Conservation (phyloP, 2,329 filamentous ascomycete genomes). For the Shiraia sp. region DNA sequence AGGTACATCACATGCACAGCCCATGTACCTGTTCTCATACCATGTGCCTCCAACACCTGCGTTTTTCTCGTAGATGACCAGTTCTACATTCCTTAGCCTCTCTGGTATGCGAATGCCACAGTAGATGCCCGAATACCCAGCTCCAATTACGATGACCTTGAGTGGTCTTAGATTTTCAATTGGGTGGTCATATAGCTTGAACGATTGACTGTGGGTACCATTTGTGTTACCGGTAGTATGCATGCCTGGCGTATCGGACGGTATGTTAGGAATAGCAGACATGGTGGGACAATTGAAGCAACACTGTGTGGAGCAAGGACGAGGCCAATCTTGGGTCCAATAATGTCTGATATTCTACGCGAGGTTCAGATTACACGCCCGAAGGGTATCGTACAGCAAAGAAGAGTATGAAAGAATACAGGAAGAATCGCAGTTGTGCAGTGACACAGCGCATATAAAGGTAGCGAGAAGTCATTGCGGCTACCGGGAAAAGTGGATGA, state of each 20-base stretch:
- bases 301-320: not conserved
- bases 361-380: constrained; percentile 6
- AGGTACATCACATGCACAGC: constrained; percentile 50
- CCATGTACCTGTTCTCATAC: constrained; percentile 46
- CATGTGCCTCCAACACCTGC: constrained; percentile 45
- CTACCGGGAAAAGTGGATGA: too few species aligned
- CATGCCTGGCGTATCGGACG: constrained; percentile 18
- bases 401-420: constrained; percentile 6
- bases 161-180: constrained; percentile 50
- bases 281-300: constrained; percentile 24
- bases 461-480: not conserved
- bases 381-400: constrained; percentile 14
- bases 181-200: constrained; percentile 42
- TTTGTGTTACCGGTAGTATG: constrained; percentile 14
- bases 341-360: constrained; percentile 9
- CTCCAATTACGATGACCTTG: constrained; percentile 51
- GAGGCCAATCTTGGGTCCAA: constrained; percentile 5
- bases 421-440: constrained; percentile 1
- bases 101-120: constrained; percentile 51
- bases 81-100: constrained; percentile 43
- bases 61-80: constrained; percentile 52
- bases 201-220: constrained; percentile 14
- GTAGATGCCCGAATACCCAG: constrained; percentile 51
- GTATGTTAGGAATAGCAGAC: constrained; percentile 37
- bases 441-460: constrained; percentile 5